Base-by-base conservation (phyloP, 176 grass and related monocot species). In the Saccharum officinarum region DNA sequence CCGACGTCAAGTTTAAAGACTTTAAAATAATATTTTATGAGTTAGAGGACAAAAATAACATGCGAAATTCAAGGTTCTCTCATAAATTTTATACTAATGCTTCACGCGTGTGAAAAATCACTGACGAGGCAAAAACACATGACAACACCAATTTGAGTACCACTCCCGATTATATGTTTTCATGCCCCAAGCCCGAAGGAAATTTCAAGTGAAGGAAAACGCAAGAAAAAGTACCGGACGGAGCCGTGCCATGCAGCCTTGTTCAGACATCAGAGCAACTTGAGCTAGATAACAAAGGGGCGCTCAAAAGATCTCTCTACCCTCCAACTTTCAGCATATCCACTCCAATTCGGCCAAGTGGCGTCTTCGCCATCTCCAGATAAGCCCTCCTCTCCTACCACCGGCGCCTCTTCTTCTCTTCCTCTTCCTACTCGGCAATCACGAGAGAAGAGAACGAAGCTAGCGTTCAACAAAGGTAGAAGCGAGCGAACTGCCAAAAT, bases 261-360 rank as follows among this genome's bases (percentile, higher is more conserved):
- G 60, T 75, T 34, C 69, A 61, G 11, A 82, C 67, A 38, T 69
- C 67, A 39, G 8, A 69, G 55, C 47, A 77, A 61, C 13, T 20
- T 38, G 63, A 22, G 72, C 79, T 61, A 82, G 26, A 12, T 14
- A 75, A 72, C 75, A 76, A 40, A 64, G 8, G 39, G 72, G 61
- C 44, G 22, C 84, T 75, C 68, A 79, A 91, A 84, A 94, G 75
- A 86, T 94, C 79, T 89, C 20, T 23, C 20, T 4, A 1, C 0
- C 1, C 81, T 87, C 89, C 73, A 46, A 81, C 73, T 62, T 93
- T 90, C 81, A 73, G 52, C 39, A 44, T 33, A 33, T 46, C 91
- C 93, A 90, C 64, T 88, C 55, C 17, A 47, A 41, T 82, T 84
- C n/a, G 50, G 85, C 78, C 91, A 95, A 73, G 89, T 98, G 93